Base-by-base conservation (phyloP, 2,329 filamentous ascomycete species). In the Curvularia lunata region DNA sequence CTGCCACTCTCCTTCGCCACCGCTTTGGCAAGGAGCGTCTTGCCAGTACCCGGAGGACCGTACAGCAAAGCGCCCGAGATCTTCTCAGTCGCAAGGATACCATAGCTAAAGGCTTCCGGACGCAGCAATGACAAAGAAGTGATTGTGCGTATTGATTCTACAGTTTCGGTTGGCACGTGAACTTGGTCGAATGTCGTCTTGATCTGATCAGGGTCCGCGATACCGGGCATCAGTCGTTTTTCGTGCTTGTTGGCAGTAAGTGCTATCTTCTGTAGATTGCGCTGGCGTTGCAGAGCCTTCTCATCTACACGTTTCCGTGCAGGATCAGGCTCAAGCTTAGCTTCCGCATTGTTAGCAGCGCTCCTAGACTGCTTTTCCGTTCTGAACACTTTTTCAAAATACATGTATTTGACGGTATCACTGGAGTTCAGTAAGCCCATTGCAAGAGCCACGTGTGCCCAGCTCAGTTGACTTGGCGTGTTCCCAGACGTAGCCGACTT, bases 61-160 rank as follows among this genome's bases (percentile, higher is more conserved):
- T 97, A 97, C 0, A 97, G 82, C 0, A 97, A 85, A 47, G 95
- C 87, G 13, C 95, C 95, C 0, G 93, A 91, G 48, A 99, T 96
- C 67, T 92, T 91, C 72, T 98, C 93, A 0, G 88, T 91, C 1
- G 92, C 91, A 12, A 99, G 84, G 4, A 99, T 91, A 77, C 95
- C 95, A 67, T 99, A 99, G 10, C 88, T 88, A 78, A 98, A 99
- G n/a, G 93, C 94, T 61, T 98, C 93, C 0, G 95, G 95, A 0
- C 94, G 88, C 49, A 91, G 83, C 5, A 99, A 83, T 0, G 93
- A 95, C 18, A 99, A 82, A 0, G 91, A 91, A 0, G 95, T 99
- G 49, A 98, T 84, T 5, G 92, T 91, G 74, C 94, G 92, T 53
- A 99, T 83, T 1, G 93, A 90, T 21, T 95, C 91, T 28, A 96